Base-by-base conservation (phyloP, 371 early-diverging fungal genomes). In the Synchytrium microbalum region DNA sequence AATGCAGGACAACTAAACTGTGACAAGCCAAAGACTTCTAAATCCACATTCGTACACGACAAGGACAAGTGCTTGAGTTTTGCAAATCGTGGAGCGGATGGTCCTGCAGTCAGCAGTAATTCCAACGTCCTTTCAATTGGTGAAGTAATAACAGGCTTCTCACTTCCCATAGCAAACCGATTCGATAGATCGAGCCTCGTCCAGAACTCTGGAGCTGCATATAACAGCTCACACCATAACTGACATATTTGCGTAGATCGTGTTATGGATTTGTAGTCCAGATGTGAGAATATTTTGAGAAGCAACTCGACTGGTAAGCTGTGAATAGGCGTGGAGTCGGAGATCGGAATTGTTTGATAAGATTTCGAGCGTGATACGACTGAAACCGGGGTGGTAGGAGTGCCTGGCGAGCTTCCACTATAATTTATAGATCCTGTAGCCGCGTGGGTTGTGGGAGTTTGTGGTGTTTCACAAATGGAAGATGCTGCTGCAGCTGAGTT, bases 31-130 rank as follows among this genome's bases (percentile, higher is more conserved):
- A 76, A 71, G 10, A 69, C 58, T 0, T 25, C 31, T 30, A 62
- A 62, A 59, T 71, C 64, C 23, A 76, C 58, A 62, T 60, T 64
- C 1, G 71, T 71, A 66, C 73, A 76, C 30, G 70, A 70, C 19
- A 76, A 55, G 56, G 71, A 71, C 60, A 76, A 54, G 13, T 66
- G 23, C 58, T 64, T 61, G 32, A 76, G 27, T 5, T 59, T 25
- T 0, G 67, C 46, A 60, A 76, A 76, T 1, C 76, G 75, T 0
- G 23, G 29, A 32, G 16, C 26, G 61, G 54, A 5, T 63, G 59
- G 19, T 54, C 30, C 27, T n/a, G 56, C 19, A 16, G 14, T 27
- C 14, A 51, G 51, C 13, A 51, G 51, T 51, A 14, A n/a, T n/a
- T 14, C 14, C 14, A 51, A 14, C 51, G 51, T 51, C 51, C 51